phyloP scores from a whole-genome alignment of 345 rosid genomes.

The Cardamine chenopodiifolia region DNA sequence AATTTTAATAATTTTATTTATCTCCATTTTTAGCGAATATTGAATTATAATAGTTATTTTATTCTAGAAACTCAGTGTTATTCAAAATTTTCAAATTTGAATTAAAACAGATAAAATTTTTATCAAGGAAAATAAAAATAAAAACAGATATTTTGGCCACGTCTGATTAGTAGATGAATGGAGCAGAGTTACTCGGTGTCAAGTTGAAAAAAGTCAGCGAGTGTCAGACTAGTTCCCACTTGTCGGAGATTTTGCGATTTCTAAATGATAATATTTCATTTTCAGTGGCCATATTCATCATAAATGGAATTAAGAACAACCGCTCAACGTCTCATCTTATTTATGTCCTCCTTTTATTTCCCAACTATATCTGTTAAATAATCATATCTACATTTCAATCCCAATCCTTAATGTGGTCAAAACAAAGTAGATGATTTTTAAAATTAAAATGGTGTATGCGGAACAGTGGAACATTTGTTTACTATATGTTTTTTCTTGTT shows the following conservation, averaged over 20 bases:
- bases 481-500: too few relatives aligned
- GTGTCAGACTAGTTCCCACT: background rate
- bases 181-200: background rate
- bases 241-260: background rate
- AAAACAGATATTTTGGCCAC: background rate
- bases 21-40: background rate
- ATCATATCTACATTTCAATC: background rate
- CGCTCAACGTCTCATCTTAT: background rate
- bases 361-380: conserved; percentile 5
- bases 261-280: background rate
- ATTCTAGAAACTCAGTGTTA: background rate
- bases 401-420: background rate
- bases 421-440: background rate
- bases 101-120: background rate
- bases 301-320: background rate
- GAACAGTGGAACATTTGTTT: background rate
- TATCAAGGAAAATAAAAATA: too few relatives aligned
- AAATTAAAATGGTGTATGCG: background rate
- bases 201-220: background rate
- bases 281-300: background rate
- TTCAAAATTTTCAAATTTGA: background rate
- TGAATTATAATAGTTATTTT: background rate
- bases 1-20: too few relatives aligned
- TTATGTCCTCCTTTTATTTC: background rate
- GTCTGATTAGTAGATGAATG: background rate